Percentiles rank a stretch among this genome's conserved stretches.
Evolutionary conservation across 1,139 yeast genomes (phyloP).

Genomic region (Protomyces lactucae-debilis): DNA sequence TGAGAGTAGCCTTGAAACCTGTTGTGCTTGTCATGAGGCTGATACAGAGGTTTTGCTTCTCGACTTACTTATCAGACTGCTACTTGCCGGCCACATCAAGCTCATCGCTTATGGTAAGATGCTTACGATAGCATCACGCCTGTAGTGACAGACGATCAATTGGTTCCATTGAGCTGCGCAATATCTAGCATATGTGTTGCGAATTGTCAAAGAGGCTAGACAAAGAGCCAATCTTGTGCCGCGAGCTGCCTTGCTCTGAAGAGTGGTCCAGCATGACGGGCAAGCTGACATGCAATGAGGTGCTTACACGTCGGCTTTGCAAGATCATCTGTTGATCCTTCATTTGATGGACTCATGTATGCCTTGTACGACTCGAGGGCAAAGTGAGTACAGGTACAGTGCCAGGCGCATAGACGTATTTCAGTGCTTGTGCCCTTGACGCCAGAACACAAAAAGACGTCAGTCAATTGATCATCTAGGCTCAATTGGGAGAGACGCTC

Average conservation of each 20-base stretch:
- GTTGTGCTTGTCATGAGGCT: too few relatives aligned
- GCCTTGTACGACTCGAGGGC: constrained; percentile 1
- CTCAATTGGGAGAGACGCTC: background rate
- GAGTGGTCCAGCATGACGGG: constrained; percentile 3
- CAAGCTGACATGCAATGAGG: constrained; percentile 20
- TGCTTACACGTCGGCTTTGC: constrained; percentile 23
- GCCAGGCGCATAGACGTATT: constrained; percentile 19
- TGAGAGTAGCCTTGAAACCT: too few relatives aligned
- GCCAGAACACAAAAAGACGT: constrained; percentile 1
- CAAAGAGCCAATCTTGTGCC: background rate
- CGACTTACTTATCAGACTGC: too few relatives aligned
- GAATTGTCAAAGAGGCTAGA: background rate
- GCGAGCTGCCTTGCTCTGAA: background rate
- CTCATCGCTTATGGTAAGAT: too few relatives aligned
- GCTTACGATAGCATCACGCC: too few relatives aligned
- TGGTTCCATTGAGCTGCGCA: too few relatives aligned
- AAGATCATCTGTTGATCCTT: background rate
- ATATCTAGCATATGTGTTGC: too few relatives aligned
- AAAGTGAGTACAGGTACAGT: constrained; percentile 27
- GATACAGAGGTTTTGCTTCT: too few relatives aligned
- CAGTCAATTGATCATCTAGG: background rate
- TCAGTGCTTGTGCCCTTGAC: constrained; percentile 6
- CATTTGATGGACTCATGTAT: too few relatives aligned
- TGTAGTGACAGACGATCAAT: too few relatives aligned
- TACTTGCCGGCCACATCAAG: too few relatives aligned